Base-by-base conservation (phyloP, 495 filamentous ascomycete genomes). In the Podospora appendiculata region DNA sequence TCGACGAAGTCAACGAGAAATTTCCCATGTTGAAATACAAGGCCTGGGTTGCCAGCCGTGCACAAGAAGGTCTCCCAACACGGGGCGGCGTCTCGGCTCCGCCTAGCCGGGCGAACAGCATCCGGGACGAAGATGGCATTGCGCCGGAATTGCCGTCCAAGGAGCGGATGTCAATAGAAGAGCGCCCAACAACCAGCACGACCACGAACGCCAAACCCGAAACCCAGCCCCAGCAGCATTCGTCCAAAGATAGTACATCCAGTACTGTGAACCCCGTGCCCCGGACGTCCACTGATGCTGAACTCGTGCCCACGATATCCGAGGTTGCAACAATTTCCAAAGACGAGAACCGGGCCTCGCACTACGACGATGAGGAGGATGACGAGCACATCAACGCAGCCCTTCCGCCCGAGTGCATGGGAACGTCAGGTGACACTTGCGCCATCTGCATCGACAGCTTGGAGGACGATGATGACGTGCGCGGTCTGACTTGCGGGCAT, bases 1-100 rank as follows among this genome's bases (percentile, higher is more conserved):
- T 96, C 83, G 93, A 99, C 47, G 93, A 99, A 67, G 93, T 97
- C 41, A 96, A 99, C 63, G 90, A 94, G 59, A 86, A 93, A 54
- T 97, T 99, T 62, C 94, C 93, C 0, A 79, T 95, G 61, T 82
- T 82, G 43, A 97, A 97, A 69, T 99, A 99, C 72, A 97, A 97
- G 72, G 80, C 79, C 46, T 99, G 94, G 93, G 83, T 91, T 51
- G 80, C 89, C 11, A 79, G 80, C 38, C 86, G 94, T 50, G 91
- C 89, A 53, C 77, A 81, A 39, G 82, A 91, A 72, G 94, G 91
- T 32, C 71, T 96, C 43, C 83, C 93, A 19, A 85, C 89, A 18
- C 78, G 85, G 55, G 92, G 91, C 34, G 93, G 94, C 34, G 86
- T 98, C 48, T 82, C 81, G n/a, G 79, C 83, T 18, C 83, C 90